Evolutionary conservation across 306 rosid species (phyloP).

Genomic region (Chamaecrista fasciculata): DNA sequence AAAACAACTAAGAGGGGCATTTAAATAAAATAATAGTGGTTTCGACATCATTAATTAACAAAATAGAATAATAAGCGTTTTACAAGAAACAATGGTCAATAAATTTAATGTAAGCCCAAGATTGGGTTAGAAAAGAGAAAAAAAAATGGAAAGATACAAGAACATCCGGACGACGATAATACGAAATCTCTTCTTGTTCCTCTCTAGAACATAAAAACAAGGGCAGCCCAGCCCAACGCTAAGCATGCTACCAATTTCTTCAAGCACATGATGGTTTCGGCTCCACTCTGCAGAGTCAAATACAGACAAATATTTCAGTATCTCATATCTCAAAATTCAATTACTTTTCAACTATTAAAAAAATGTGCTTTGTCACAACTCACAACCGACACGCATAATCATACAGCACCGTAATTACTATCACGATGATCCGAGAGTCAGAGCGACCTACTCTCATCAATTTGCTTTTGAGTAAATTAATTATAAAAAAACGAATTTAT

Average conservation of each 20-base stretch:
- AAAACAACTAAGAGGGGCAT: not conserved
- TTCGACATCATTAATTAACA: slow-evolving; percentile 12
- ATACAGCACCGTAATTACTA: slow-evolving; percentile 8
- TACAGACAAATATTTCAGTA: not conserved
- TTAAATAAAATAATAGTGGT: slow-evolving; percentile 14
- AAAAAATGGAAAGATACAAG: slow-evolving; percentile 38
- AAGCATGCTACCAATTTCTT: slow-evolving; percentile 57
- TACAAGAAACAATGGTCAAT: slow-evolving; percentile 31
- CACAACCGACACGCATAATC: too few species aligned
- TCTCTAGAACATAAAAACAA: slow-evolving; percentile 61
- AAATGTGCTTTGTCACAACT: too few species aligned
- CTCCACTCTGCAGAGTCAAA: slow-evolving; percentile 67
- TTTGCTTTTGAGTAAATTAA: too few species aligned
- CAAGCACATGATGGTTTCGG: slow-evolving; percentile 42
- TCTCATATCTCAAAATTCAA: slow-evolving; percentile 9
- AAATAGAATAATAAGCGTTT: slow-evolving; percentile 17
- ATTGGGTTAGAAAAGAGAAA: not conserved
- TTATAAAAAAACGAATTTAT: too few species aligned
- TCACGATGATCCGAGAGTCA: not conserved
- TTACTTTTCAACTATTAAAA: not conserved
- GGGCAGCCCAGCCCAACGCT: slow-evolving; percentile 60
- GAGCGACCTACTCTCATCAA: slow-evolving; percentile 24
- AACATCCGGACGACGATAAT: slow-evolving; percentile 27
- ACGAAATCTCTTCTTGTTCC: slow-evolving; percentile 14
- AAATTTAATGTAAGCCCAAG: not conserved